Evolutionary conservation across 1,139 yeast species (phyloP).

Genomic region (Blastobotrys elegans): DNA sequence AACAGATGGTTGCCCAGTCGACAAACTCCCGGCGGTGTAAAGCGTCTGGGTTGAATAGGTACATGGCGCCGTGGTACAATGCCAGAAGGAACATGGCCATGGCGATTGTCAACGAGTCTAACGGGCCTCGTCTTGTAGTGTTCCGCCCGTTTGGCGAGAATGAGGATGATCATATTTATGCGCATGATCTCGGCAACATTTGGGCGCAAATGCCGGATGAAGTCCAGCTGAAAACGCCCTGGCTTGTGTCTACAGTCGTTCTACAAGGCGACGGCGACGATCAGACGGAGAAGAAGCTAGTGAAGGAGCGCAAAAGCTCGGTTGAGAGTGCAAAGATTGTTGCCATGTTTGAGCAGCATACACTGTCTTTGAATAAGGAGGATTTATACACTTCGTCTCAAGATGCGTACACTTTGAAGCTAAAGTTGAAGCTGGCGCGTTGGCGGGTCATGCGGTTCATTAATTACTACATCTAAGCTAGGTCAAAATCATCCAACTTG

Average conservation of each 20-base stretch:
- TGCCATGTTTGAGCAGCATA: constrained; percentile 1
- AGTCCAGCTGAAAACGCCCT: constrained; percentile 5
- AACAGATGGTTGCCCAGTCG: not conserved
- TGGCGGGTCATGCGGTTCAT: constrained; percentile 6
- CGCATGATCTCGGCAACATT: constrained; percentile 7
- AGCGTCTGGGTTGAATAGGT: not conserved
- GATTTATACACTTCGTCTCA: not conserved
- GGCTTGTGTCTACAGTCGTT: not conserved
- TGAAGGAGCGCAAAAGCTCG: not conserved
- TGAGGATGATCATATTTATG: not conserved
- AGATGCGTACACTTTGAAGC: not conserved
- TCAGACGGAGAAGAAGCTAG: not conserved
- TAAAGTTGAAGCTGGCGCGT: not conserved
- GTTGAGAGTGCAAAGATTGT: not conserved
- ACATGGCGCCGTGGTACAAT: constrained; percentile 1
- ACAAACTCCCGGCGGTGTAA: not conserved
- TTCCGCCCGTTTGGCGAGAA: not conserved
- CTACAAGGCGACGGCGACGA: not conserved
- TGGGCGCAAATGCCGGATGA: constrained; percentile 12
- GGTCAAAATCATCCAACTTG: constrained; percentile 42
- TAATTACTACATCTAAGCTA: constrained; percentile 22
- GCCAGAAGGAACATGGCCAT: not conserved
- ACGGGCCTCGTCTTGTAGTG: constrained; percentile 8
- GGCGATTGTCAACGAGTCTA: constrained; percentile 8
- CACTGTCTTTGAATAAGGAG: not conserved